phyloP scores from a whole-genome alignment of 768 basidiomycete genomes.

The Termitomyces sp. region DNA sequence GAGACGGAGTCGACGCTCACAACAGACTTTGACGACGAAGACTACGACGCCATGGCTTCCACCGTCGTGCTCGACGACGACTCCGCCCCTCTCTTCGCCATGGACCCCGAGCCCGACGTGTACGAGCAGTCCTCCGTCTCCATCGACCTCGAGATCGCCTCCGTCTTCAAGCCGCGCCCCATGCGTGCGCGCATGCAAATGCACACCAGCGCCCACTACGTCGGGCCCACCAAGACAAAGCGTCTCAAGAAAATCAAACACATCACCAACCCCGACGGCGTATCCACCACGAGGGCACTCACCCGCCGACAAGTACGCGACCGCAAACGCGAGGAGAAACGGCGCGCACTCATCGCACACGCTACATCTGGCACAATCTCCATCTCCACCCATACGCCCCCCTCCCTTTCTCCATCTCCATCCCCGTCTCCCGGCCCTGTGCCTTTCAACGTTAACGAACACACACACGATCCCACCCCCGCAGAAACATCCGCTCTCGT shows the following conservation, averaged over 20 bases:
- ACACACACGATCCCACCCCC: neutral
- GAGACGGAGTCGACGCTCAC: constrained; percentile 42
- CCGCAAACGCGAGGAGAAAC: constrained; percentile 47
- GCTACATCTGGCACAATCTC: constrained; percentile 6
- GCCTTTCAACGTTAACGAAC: neutral
- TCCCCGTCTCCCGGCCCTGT: constrained; percentile 3
- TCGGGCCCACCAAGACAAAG: constrained; percentile 33
- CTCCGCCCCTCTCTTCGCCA: constrained; percentile 40
- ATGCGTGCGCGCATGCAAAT: constrained; percentile 39
- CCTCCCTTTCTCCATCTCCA: neutral
- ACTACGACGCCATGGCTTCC: constrained; percentile 25
- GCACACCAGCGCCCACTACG: constrained; percentile 25
- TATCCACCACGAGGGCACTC: constrained; percentile 26
- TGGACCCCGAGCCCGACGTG: constrained; percentile 45
- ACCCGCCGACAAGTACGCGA: constrained; percentile 47
- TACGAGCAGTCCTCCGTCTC: constrained; percentile 29
- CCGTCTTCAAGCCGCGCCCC: constrained; percentile 74
- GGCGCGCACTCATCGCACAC: constrained; percentile 29
- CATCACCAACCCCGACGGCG: constrained; percentile 17
- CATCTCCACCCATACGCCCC: neutral
- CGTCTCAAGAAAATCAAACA: constrained; percentile 37
- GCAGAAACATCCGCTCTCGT: constrained; percentile 16
- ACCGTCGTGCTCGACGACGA: constrained; percentile 29
- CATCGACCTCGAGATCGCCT: constrained; percentile 63
- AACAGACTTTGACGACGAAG: constrained; percentile 29